These are phyloP conservation scores for Mycena leptocephala DNA, from an alignment of 768 basidiomycete species.

Conservation along the genomic window DNA sequence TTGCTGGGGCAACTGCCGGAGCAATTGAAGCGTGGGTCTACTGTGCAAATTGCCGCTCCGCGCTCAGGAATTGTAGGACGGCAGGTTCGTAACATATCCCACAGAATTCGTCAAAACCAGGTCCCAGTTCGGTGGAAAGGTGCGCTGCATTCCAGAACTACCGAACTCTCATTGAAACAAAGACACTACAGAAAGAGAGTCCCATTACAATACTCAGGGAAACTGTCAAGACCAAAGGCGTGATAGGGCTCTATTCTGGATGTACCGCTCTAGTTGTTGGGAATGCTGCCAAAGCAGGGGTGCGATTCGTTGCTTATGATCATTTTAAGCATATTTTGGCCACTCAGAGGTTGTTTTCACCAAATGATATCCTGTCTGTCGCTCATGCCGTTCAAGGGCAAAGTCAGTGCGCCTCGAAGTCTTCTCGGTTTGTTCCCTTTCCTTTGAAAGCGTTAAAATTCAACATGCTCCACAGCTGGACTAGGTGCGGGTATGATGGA, in stretches of 20 bases:
- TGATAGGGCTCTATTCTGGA: constrained; percentile 93
- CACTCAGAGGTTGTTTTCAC: constrained; percentile 75
- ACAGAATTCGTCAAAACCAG: constrained; percentile 96
- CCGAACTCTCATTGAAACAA: neutral
- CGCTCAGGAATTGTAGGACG: constrained; percentile 56
- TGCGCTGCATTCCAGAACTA: constrained; percentile 39
- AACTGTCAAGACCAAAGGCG: constrained; percentile 83
- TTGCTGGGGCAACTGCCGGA: constrained; percentile 94
- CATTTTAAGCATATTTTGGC: constrained; percentile 89
- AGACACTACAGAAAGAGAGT: constrained; percentile 69
- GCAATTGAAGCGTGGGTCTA: constrained; percentile 90
- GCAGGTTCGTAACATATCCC: constrained; percentile 89
- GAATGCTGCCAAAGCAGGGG: constrained; percentile 95
- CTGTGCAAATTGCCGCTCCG: neutral
- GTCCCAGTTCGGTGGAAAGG: constrained; percentile 91
- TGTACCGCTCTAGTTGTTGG: constrained; percentile 92
- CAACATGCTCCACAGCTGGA: constrained; percentile 65
- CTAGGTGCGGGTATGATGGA: constrained; percentile 93
- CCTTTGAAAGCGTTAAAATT: neutral
- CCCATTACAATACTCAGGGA: constrained; percentile 83
- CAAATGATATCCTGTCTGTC: neutral
- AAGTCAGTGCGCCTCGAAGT: constrained; percentile 90
- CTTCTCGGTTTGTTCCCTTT: constrained; percentile 72
- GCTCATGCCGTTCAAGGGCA: constrained; percentile 72
- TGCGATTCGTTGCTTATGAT: constrained; percentile 96